Percentiles rank a stretch among this genome's conserved stretches.
Conservation (phyloP, 371 early-diverging fungal genomes). For the Globomyces sp. region DNA sequence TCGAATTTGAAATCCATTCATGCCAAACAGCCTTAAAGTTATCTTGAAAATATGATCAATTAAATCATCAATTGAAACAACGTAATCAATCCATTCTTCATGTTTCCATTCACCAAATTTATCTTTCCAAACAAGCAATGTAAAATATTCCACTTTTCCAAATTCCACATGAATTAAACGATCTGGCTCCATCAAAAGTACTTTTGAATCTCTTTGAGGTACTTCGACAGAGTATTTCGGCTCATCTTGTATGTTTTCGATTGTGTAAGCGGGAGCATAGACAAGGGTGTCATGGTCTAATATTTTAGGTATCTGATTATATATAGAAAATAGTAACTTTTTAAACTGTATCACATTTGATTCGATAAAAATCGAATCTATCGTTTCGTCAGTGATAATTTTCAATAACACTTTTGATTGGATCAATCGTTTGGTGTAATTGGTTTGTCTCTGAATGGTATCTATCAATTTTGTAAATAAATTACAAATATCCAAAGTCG, state of each 20-base stretch:
- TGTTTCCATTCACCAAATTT: background rate
- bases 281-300: background rate
- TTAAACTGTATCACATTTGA: background rate
- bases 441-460: background rate
- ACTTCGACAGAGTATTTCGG: slow-evolving; percentile 1
- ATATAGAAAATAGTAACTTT: slow-evolving; percentile 6
- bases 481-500: background rate
- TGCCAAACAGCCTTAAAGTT: background rate
- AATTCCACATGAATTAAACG: slow-evolving; percentile 1
- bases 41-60: background rate
- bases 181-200: slow-evolving; percentile 8
- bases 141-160: background rate
- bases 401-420: slow-evolving; percentile 5
- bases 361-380: background rate
- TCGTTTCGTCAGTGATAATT: background rate
- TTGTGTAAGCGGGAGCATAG: slow-evolving; percentile 2
- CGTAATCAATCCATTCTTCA: background rate
- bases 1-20: slow-evolving; percentile 6
- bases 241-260: slow-evolving; percentile 5
- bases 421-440: background rate
- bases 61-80: too few relatives aligned
- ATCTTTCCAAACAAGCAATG: background rate
- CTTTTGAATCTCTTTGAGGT: background rate
- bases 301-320: slow-evolving; percentile 4
- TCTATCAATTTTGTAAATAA: slow-evolving; percentile 9